Base-by-base conservation (phyloP, 495 filamentous ascomycete species). In the Melanomma pulvis-pyrius region DNA sequence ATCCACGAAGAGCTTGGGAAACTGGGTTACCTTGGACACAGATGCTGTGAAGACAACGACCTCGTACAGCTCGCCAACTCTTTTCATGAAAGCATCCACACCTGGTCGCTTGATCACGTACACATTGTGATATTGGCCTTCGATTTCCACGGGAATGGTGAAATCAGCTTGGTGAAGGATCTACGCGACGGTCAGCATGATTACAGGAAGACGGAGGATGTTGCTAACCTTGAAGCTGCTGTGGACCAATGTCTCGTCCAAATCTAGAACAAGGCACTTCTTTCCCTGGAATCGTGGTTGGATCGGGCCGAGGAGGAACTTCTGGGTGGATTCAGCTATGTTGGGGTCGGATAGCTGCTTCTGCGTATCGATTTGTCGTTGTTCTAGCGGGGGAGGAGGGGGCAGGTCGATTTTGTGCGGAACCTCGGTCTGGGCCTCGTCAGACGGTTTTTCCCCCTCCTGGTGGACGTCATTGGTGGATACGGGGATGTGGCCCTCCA, bases 31-130 rank as follows among this genome's bases (percentile, higher is more conserved):
- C 86, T 99, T 99, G 11, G 96, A 97, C 36, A 99, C 94, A 0
- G 94, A 99, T 50, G 94, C 94, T 30, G 94, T 99, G 74, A 99
- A 99, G 49, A 99, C 93, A 46, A 99, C 94, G 36, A 99, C 92
- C 76, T 99, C 94, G 74, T 98, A 99, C 48, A 99, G 81, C 78
- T 99, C 94, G 46, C 94, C 94, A 32, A 99, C 92, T 30, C 94
- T 84, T 79, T 98, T 99, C 92, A 99, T 96, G 77, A 99, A 99
- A 66, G 93, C 87, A 74, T 99, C 94, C 17, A 98, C 94, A 28
- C 94, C 94, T 24, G 94, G 94, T 59, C 94, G 87, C 78, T 99
- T 99, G 75, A 98, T 98, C 53, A 99, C 94, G 75, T 99, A 99
- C 50, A 99, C 96, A 70, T 99, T 99, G 77, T 99, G 94, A 74